Evolutionary conservation across 2,329 filamentous ascomycete genomes (phyloP), one percentile per base, ranked within the genome.

Genomic region (Fusarium sp.): DNA sequence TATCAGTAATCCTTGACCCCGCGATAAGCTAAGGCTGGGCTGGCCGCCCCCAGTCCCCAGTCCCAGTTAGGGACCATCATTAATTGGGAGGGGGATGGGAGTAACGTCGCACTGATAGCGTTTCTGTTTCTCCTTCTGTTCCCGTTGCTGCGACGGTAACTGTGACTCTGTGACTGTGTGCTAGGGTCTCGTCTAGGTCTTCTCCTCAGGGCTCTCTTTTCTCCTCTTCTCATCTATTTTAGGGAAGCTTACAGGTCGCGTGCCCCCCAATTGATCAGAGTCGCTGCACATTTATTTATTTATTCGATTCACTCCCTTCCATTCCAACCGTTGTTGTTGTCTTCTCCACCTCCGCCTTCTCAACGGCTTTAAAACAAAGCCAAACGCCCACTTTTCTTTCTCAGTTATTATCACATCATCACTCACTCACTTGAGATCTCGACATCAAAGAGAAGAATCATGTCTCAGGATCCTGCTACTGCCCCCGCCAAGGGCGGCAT

Each of bases 51-150:
- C 38, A 40, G 11, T n/a, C 38, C 20, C 20, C 13, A 34, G 27
- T 30, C 30, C 29, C n/a, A n/a, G 34, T 38, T 38, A 12, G 34
- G 34, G 34, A 12, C 34, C 34, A 51, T 34, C 22, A 34, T 24
- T 34, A 24, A 24, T 32, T 44, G 22, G 9, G 47, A 34, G 27
- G 27, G 7, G 27, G 46, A 16, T 22, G 15, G 7, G 10, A 56
- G 51, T 57, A 60, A 60, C 58, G 58, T 60, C 54, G 44, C 54
- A 65, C 62, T 62, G 62, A 55, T 66, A 60, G 44, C 54, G 54
- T 65, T 43, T 48, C 34, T 29, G 53, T 49, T 38, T 25, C 53
- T 43, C 24, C 20, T 34, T 48, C 12, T 47, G 44, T 16, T 25
- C 25, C 27, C 18, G 41, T 44, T 27, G 44, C 29, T 32, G 46